phyloP scores from a whole-genome alignment of 257 asterid genomes.

The Jacaranda mimosifolia region DNA sequence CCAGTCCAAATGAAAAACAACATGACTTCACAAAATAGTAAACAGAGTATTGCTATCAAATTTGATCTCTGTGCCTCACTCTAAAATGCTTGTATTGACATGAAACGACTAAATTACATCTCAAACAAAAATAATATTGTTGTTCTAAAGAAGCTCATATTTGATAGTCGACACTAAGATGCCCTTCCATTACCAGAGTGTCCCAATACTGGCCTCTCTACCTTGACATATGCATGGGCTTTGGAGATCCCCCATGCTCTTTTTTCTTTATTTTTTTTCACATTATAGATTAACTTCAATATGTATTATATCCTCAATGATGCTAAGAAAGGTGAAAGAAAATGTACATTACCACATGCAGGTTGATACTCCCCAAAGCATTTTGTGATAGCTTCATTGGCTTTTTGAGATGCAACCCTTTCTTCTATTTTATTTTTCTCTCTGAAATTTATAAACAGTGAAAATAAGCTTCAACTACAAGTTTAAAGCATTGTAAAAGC shows the following conservation, averaged over 20 bases:
- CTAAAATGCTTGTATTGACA: constrained; percentile 32
- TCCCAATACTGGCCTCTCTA: constrained; percentile 27
- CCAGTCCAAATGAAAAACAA: neutral
- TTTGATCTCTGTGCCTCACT: constrained; percentile 19
- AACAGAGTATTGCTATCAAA: constrained; percentile 28
- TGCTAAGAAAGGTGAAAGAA: constrained; percentile 29
- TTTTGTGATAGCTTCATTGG: constrained; percentile 80
- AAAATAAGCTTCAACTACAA: too few species aligned
- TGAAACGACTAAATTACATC: constrained; percentile 33
- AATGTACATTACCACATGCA: constrained; percentile 39
- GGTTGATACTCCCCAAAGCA: constrained; percentile 57
- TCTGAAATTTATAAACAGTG: constrained; percentile 51
- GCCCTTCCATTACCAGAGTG: constrained; percentile 18
- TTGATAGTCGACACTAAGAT: constrained; percentile 19
- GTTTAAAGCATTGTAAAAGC: too few species aligned
- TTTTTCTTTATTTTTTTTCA: neutral
- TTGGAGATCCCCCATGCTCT: neutral
- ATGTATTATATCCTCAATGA: constrained; percentile 22
- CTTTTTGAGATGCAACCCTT: constrained; percentile 77
- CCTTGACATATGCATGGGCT: constrained; percentile 25
- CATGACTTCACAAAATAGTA: neutral
- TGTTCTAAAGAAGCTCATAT: constrained; percentile 1
- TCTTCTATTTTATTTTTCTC: constrained; percentile 92
- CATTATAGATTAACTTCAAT: constrained; percentile 24
- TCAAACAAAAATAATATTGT: constrained; percentile 30